Percentiles rank a stretch among this genome's conserved stretches.
Conservation (phyloP, 2,329 filamentous ascomycete genomes). For the Apiospora pterosperma region DNA sequence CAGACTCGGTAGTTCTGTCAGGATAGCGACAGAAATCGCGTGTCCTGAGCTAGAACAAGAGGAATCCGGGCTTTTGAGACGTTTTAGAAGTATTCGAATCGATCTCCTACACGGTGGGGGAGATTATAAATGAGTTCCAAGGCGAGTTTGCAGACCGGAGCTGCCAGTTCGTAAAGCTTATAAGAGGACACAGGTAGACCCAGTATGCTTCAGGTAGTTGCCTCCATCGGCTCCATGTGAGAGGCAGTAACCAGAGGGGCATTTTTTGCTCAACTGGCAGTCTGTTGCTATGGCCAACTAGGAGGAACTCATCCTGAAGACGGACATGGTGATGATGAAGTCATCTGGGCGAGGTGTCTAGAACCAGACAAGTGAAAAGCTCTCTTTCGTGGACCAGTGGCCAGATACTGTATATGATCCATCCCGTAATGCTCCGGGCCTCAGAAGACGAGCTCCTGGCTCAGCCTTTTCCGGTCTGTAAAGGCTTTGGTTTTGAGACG, state of each 20-base stretch:
- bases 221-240: not conserved
- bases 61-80: conserved; percentile 21
- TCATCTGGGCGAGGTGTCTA: not conserved
- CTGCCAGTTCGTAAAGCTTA: not conserved
- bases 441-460: not conserved
- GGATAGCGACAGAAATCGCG: conserved; percentile 37
- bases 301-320: not conserved
- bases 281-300: not conserved
- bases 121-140: not conserved
- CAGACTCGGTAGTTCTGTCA: conserved; percentile 35
- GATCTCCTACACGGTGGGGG: conserved; percentile 5
- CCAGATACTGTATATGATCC: too few relatives aligned
- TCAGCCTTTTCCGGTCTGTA: not conserved
- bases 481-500: too few relatives aligned
- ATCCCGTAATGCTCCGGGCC: too few relatives aligned
- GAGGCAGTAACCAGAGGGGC: not conserved
- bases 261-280: not conserved
- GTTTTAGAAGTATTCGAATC: conserved; percentile 15
- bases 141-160: not conserved
- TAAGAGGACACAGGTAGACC: not conserved
- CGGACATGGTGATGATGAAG: not conserved
- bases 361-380: not conserved
- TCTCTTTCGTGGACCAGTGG: not conserved
- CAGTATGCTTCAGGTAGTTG: not conserved
- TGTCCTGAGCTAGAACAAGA: conserved; percentile 9